A percentile compares a stretch with the other conserved stretches of the same genome.
Conservation (phyloP, 768 basidiomycete species). For the Hygrocybe coccinea region DNA sequence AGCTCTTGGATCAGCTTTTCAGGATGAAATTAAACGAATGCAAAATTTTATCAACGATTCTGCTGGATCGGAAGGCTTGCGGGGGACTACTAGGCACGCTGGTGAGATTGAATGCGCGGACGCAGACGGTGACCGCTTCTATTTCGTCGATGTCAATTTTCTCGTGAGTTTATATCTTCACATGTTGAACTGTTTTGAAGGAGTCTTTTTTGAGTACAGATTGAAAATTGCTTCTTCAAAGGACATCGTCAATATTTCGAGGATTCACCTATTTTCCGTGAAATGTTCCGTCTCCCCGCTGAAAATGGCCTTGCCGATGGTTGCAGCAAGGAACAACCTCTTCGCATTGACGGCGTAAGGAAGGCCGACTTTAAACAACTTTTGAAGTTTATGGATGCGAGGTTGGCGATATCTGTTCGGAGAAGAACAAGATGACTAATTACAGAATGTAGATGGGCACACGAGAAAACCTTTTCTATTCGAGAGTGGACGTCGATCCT, state of each 20-base stretch:
- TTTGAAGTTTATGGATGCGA: constrained; percentile 5
- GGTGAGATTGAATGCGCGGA: too few relatives aligned
- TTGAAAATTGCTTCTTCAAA: constrained; percentile 36
- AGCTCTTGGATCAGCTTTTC: not conserved
- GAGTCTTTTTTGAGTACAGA: constrained; percentile 20
- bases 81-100: too few relatives aligned
- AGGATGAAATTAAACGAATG: not conserved
- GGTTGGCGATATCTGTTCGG: not conserved
- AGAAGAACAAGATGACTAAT: not conserved
- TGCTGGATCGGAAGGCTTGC: not conserved
- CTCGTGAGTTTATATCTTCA: not conserved
- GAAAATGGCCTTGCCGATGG: constrained; percentile 5
- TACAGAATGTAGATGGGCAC: not conserved
- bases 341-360: constrained; percentile 5
- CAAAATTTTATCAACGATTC: constrained; percentile 26
- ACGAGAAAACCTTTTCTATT: constrained; percentile 27
- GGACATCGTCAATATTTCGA: constrained; percentile 32
- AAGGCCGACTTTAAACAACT: constrained; percentile 1
- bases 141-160: not conserved
- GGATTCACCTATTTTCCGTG: constrained; percentile 22
- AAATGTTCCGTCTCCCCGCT: constrained; percentile 31
- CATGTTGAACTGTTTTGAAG: not conserved
- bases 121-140: not conserved
- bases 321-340: constrained; percentile 3
- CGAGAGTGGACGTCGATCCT: constrained; percentile 12